These are phyloP conservation scores for Hymenoscyphus occultus DNA, from an alignment of 2,329 filamentous ascomycete species.

Conservation along the genomic window DNA sequence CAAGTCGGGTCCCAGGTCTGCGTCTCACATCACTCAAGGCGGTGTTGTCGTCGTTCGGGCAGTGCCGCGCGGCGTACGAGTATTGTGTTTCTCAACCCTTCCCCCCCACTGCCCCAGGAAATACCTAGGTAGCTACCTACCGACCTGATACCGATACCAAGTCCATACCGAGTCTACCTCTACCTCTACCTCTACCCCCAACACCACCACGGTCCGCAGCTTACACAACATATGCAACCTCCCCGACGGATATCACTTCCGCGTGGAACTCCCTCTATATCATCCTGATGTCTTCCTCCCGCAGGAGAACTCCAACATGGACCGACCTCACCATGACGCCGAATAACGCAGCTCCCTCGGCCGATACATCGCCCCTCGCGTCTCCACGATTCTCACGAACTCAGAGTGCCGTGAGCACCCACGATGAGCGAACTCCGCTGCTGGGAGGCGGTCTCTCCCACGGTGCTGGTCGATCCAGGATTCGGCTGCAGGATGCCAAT, in stretches of 20 bases:
- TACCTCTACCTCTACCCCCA: neutral
- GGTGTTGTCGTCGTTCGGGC: neutral
- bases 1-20: neutral
- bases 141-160: neutral
- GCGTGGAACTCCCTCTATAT: neutral
- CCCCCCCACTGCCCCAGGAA: slow-evolving; percentile 1
- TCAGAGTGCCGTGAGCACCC: slow-evolving; percentile 21
- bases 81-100: neutral
- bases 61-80: neutral
- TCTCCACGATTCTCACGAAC: slow-evolving; percentile 16
- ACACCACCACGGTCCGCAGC: neutral
- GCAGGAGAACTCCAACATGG: slow-evolving; percentile 12
- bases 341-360: slow-evolving; percentile 20
- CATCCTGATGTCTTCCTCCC: slow-evolving; percentile 15
- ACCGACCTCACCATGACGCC: slow-evolving; percentile 25
- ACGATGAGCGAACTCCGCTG: slow-evolving; percentile 33
- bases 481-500: slow-evolving; percentile 26
- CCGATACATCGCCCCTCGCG: slow-evolving; percentile 25
- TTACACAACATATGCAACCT: neutral
- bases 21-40: neutral
- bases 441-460: slow-evolving; percentile 12
- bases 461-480: slow-evolving; percentile 30
- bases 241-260: neutral
- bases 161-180: neutral
- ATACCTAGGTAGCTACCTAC: neutral